Conservation (phyloP, 306 rosid genomes). For the Prunus dulcis region DNA sequence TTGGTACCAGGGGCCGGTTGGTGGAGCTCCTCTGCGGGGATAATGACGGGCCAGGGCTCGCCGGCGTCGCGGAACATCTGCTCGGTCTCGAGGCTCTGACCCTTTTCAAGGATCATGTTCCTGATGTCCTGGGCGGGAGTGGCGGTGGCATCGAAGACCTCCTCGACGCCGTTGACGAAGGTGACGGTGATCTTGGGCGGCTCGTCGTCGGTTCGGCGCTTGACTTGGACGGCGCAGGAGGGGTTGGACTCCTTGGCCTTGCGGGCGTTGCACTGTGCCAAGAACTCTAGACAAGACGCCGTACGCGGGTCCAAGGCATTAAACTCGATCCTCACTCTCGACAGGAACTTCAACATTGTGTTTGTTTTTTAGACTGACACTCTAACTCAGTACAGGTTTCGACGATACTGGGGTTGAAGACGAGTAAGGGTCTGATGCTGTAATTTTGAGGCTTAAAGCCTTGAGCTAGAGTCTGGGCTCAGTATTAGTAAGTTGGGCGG, state of each 20-base stretch:
- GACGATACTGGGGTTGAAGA: too few relatives aligned
- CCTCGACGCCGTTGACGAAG: constrained; percentile 75
- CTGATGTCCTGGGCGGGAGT: constrained; percentile 73
- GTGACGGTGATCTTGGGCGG: constrained; percentile 86
- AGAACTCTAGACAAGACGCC: constrained; percentile 88
- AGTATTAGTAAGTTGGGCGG: too few relatives aligned
- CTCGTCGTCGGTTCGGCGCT: constrained; percentile 74
- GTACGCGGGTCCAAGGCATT: constrained; percentile 86
- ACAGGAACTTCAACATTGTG: constrained; percentile 74
- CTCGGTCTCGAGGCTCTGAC: constrained; percentile 67
- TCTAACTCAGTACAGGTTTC: not conserved
- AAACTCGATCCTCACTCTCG: constrained; percentile 80
- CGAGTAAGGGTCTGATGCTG: too few relatives aligned
- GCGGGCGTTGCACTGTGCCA: constrained; percentile 89
- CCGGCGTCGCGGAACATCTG: constrained; percentile 88
- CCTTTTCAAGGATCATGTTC: constrained; percentile 74
- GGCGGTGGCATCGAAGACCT: constrained; percentile 71
- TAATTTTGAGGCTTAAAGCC: too few relatives aligned
- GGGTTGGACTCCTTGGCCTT: constrained; percentile 92
- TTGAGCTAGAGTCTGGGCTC: too few relatives aligned
- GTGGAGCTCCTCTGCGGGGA: constrained; percentile 61
- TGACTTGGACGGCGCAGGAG: constrained; percentile 67
- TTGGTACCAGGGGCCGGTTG: constrained; percentile 55
- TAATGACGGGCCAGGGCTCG: constrained; percentile 76
- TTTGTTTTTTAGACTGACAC: too few relatives aligned